Evolutionary conservation across 768 basidiomycete species (phyloP).

Genomic region (Boletus sensibilis): DNA sequence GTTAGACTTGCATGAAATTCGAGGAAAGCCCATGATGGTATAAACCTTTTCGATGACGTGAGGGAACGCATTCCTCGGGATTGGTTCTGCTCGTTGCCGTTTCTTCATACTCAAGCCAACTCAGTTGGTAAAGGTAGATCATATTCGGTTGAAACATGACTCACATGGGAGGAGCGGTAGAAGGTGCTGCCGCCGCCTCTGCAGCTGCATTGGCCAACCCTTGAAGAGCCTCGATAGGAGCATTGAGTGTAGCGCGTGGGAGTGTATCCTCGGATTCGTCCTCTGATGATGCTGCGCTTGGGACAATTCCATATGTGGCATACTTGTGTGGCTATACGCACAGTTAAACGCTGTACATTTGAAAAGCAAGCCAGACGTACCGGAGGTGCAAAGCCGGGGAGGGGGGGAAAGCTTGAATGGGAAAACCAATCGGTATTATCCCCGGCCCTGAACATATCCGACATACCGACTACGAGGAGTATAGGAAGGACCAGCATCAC

Average conservation of each 20-base stretch:
- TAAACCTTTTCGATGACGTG: constrained; percentile 84
- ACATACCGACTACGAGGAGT: constrained; percentile 33
- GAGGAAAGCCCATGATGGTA: background rate
- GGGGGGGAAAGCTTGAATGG: constrained; percentile 65
- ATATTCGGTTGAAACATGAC: background rate
- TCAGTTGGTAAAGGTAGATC: background rate
- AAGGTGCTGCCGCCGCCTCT: constrained; percentile 83
- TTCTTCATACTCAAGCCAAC: constrained; percentile 57
- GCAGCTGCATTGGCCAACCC: constrained; percentile 94
- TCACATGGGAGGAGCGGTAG: constrained; percentile 60
- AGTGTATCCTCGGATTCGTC: constrained; percentile 91
- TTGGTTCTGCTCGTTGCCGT: constrained; percentile 80
- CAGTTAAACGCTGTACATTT: constrained; percentile 18
- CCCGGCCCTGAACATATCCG: constrained; percentile 24
- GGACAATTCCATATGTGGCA: constrained; percentile 86
- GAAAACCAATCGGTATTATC: constrained; percentile 31
- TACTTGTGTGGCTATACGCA: constrained; percentile 76
- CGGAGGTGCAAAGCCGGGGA: constrained; percentile 90
- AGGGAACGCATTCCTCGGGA: constrained; percentile 81
- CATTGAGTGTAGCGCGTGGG: constrained; percentile 79
- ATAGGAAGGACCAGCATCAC: constrained; percentile 30
- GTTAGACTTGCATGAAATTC: background rate
- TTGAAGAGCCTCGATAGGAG: constrained; percentile 92
- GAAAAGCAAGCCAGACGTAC: constrained; percentile 42
- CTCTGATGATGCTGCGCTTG: constrained; percentile 81